Conservation (phyloP, 2,329 filamentous ascomycete species). For the Neonectria punicea region DNA sequence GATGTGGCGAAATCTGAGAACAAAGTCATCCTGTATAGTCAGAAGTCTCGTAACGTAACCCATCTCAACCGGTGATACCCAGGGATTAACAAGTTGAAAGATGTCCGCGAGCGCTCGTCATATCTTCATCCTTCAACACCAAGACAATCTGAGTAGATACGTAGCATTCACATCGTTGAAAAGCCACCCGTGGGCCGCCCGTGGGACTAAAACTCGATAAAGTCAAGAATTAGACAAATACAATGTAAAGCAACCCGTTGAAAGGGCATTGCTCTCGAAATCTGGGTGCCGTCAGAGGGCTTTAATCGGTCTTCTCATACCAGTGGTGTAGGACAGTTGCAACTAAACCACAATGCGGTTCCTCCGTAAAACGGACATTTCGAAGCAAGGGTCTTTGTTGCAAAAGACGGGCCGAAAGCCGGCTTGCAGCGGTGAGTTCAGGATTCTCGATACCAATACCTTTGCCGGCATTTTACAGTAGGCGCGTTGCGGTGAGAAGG, state of each 20-base stretch:
- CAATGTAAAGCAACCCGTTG: too few species aligned
- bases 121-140: not conserved
- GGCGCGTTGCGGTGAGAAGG: not conserved
- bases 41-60: too few species aligned
- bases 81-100: not conserved
- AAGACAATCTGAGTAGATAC: not conserved
- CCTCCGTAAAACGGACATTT: not conserved
- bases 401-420: not conserved
- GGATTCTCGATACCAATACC: not conserved
- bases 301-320: not conserved
- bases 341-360: not conserved
- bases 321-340: not conserved
- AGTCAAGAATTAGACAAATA: not conserved
- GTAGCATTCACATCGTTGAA: not conserved
- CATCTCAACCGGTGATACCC: too few species aligned
- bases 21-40: too few species aligned
- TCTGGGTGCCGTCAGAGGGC: too few species aligned
- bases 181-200: not conserved
- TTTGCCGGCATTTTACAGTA: not conserved
- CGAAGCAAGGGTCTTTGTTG: not conserved
- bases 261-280: too few species aligned
- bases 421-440: not conserved
- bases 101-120: not conserved
- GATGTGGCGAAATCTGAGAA: too few species aligned
- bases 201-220: not conserved